Evolutionary conservation across 345 rosid genomes (phyloP).

Genomic region (Anastatica hierochuntica): DNA sequence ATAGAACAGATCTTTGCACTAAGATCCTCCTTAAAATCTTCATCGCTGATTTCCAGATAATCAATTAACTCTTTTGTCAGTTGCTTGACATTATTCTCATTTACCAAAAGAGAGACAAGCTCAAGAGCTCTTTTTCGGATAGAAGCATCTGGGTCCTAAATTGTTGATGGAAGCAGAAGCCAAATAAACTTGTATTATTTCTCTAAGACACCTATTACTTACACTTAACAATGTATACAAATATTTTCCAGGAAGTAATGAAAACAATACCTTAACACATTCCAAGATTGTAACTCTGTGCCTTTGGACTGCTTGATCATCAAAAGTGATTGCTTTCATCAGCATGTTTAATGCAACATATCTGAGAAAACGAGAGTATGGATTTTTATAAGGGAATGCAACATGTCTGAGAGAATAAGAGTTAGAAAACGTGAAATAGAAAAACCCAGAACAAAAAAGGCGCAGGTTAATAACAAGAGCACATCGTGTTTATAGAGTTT

Average conservation of each 20-base stretch:
- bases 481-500: neutral
- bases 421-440: constrained; percentile 13
- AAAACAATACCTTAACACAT: constrained; percentile 81
- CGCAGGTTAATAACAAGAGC: constrained; percentile 2
- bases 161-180: too few relatives aligned
- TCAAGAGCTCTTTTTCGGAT: constrained; percentile 96
- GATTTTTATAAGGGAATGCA: constrained; percentile 32
- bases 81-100: constrained; percentile 85
- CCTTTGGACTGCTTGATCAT: constrained; percentile 93
- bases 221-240: neutral
- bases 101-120: constrained; percentile 74
- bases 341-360: constrained; percentile 97
- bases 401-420: constrained; percentile 41
- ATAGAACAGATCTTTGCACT: constrained; percentile 95
- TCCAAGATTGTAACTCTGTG: constrained; percentile 93
- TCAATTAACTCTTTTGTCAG: constrained; percentile 88
- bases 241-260: too few relatives aligned
- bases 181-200: constrained; percentile 16
- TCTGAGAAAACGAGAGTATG: constrained; percentile 33
- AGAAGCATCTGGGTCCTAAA: constrained; percentile 98
- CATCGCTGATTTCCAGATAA: constrained; percentile 90
- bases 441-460: constrained; percentile 3
- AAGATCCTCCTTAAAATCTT: constrained; percentile 95
- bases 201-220: constrained; percentile 1
- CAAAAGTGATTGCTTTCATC: constrained; percentile 85